Evolutionary conservation across 306 rosid genomes (phyloP).

Genomic region (Castanea crenata): DNA sequence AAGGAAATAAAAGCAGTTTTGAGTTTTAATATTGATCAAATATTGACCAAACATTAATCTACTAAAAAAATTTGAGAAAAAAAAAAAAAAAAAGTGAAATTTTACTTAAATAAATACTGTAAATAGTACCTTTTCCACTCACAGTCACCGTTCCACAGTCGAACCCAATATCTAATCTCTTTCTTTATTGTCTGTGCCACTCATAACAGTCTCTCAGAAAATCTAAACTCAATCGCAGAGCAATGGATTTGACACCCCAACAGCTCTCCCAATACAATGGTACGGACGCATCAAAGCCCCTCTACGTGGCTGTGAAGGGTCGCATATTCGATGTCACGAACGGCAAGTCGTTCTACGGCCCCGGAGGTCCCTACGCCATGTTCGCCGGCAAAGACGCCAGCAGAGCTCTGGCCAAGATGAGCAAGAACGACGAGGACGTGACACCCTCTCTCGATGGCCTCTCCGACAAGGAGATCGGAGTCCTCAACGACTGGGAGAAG

Average conservation of each 20-base stretch:
- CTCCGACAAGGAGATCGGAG: conserved; percentile 92
- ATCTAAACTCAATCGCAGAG: background rate
- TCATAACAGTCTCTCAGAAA: background rate
- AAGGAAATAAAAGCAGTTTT: no score
- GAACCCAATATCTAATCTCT: background rate
- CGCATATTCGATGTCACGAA: conserved; percentile 81
- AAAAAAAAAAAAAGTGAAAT: no score
- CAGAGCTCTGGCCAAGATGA: conserved; percentile 95
- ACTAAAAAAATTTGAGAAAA: no score
- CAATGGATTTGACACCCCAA: conserved; percentile 63
- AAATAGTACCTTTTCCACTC: no score
- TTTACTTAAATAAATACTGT: no score
- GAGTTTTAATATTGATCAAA: no score
- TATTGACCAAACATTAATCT: no score
- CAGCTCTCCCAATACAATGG: conserved; percentile 69
- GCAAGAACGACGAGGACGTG: conserved; percentile 80
- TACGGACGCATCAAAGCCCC: conserved; percentile 74
- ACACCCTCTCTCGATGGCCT: conserved; percentile 72
- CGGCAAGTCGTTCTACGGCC: conserved; percentile 88
- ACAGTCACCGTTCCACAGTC: no score
- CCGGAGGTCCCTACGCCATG: conserved; percentile 86
- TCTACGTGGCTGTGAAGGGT: conserved; percentile 76
- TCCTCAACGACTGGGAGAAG: conserved; percentile 90
- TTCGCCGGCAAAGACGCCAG: conserved; percentile 97
- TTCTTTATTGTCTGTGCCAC: background rate